phyloP scores from a whole-genome alignment of 2,329 filamentous ascomycete genomes.

The Trichoderma sp. region DNA sequence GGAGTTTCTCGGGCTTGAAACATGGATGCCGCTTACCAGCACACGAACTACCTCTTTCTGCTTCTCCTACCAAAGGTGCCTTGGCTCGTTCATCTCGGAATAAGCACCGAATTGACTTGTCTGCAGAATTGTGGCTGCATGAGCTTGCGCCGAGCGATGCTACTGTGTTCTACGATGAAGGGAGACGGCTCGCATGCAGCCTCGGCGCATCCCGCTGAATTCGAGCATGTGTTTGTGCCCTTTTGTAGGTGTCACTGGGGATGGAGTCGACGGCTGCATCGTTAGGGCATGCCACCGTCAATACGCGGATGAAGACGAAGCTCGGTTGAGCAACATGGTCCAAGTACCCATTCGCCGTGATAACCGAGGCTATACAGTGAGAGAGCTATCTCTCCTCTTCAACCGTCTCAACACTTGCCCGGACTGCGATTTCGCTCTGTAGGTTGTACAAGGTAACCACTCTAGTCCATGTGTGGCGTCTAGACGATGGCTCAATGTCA shows the following conservation, averaged over 20 bases:
- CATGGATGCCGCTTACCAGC: conserved; percentile 2
- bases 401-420: neutral
- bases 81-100: conserved; percentile 7
- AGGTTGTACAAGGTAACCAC: neutral
- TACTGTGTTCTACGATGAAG: neutral
- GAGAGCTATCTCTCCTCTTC: neutral
- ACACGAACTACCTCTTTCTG: neutral
- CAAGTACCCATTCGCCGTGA: neutral
- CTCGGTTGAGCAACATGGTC: neutral
- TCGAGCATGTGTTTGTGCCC: neutral
- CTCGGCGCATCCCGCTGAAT: conserved; percentile 3
- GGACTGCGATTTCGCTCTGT: neutral
- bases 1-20: neutral
- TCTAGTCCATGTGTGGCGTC: conserved; percentile 14
- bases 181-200: neutral
- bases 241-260: neutral
- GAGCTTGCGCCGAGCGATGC: neutral
- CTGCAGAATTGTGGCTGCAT: neutral
- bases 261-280: neutral
- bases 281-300: neutral
- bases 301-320: too few relatives aligned
- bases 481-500: neutral
- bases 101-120: neutral
- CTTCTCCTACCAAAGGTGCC: neutral
- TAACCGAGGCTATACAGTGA: neutral